A percentile compares a stretch with the other conserved stretches of the same genome.
phyloP scores from a whole-genome alignment of 2,329 filamentous ascomycete genomes.

The Monilinia fructicola region DNA sequence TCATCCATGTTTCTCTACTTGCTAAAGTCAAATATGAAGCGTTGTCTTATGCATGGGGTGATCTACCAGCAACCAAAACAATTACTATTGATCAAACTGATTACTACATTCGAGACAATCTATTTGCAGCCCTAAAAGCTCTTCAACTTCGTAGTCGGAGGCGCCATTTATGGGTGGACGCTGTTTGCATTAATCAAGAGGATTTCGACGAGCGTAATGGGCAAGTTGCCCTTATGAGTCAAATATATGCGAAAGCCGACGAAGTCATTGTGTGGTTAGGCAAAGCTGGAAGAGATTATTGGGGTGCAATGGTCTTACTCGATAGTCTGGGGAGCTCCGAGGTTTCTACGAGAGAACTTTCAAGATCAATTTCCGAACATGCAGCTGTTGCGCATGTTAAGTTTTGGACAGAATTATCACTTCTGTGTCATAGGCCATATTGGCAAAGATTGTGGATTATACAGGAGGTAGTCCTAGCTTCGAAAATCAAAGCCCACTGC shows the following conservation, averaged over 20 bases:
- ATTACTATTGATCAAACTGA: constrained; percentile 14
- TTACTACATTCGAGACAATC: constrained; percentile 16
- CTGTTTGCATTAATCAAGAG: constrained; percentile 23
- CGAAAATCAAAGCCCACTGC: constrained; percentile 21
- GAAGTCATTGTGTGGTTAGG: constrained; percentile 21
- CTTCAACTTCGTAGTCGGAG: constrained; percentile 6
- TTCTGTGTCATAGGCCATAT: constrained; percentile 15
- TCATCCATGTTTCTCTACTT: constrained; percentile 23
- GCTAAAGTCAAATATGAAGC: constrained; percentile 23
- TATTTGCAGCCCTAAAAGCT: constrained; percentile 16
- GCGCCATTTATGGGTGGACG: constrained; percentile 20
- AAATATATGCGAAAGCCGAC: constrained; percentile 17
- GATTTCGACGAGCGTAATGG: constrained; percentile 22
- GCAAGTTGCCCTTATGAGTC: constrained; percentile 20
- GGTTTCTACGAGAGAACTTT: constrained; percentile 14
- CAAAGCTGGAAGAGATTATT: constrained; percentile 21
- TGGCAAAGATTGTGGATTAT: constrained; percentile 23
- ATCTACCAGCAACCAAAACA: constrained; percentile 8
- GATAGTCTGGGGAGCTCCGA: constrained; percentile 10
- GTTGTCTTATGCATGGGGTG: constrained; percentile 25
- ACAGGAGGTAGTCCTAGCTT: constrained; percentile 23
- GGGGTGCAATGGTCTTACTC: constrained; percentile 21
- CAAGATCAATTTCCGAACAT: constrained; percentile 13
- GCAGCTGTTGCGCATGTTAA: constrained; percentile 12
- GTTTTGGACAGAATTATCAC: constrained; percentile 20